Evolutionary conservation across 1,284 basidiomycete species (phyloP).

Genomic region (Chalciporus piperatoides): DNA sequence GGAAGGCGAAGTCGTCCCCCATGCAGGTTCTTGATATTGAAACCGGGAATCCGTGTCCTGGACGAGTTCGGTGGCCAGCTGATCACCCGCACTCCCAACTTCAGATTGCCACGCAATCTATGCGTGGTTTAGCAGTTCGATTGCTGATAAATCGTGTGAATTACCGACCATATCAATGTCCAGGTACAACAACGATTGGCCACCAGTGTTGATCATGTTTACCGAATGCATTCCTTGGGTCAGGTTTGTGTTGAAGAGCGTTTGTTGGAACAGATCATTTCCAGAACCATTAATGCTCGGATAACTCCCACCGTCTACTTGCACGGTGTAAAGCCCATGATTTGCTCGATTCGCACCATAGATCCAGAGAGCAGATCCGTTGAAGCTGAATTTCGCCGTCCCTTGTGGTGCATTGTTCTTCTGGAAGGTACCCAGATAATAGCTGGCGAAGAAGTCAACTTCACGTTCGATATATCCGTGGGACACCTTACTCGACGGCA

Average conservation of each 20-base stretch:
- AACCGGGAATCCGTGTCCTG: slow-evolving; percentile 25
- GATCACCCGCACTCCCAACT: slow-evolving; percentile 18
- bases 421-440: slow-evolving; percentile 31
- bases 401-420: slow-evolving; percentile 24
- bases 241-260: slow-evolving; percentile 27
- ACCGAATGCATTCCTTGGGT: slow-evolving; percentile 28
- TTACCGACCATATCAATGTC: slow-evolving; percentile 33
- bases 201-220: slow-evolving; percentile 28
- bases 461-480: not conserved
- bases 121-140: not conserved
- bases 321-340: slow-evolving; percentile 32
- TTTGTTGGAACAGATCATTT: slow-evolving; percentile 23
- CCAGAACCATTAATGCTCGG: slow-evolving; percentile 11
- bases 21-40: slow-evolving; percentile 21
- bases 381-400: slow-evolving; percentile 34
- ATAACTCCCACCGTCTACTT: slow-evolving; percentile 23
- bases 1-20: slow-evolving; percentile 18
- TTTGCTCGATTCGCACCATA: slow-evolving; percentile 32
- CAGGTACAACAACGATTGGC: slow-evolving; percentile 15
- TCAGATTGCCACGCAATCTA: slow-evolving; percentile 31
- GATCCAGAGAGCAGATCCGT: slow-evolving; percentile 33
- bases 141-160: not conserved
- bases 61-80: slow-evolving; percentile 20
- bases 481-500: slow-evolving; percentile 19
- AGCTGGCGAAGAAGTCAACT: slow-evolving; percentile 17